Percentiles rank a stretch among this genome's conserved stretches.
Conservation (phyloP, 129 eudicot genomes). For the Heracleum sosnowskyi region DNA sequence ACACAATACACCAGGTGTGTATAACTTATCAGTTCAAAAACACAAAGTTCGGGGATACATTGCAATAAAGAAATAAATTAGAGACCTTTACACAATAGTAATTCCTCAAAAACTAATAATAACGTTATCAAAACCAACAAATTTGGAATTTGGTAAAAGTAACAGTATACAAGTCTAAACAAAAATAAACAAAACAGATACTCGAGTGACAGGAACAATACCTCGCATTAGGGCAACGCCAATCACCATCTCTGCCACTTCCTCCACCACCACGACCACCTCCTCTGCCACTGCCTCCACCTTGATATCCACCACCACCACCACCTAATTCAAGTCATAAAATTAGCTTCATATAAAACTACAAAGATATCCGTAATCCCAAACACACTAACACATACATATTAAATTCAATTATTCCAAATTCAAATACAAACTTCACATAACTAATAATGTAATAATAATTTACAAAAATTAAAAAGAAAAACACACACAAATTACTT, state of each 20-base stretch:
- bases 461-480: background rate
- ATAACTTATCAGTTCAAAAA: background rate
- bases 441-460: background rate
- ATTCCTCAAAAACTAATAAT: background rate
- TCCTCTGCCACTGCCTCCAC: constrained; percentile 62
- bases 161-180: background rate
- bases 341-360: background rate
- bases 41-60: background rate
- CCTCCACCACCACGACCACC: constrained; percentile 82
- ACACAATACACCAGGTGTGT: background rate
- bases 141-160: background rate
- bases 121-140: background rate
- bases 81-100: background rate
- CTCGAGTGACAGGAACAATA: constrained; percentile 14
- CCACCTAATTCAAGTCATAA: constrained; percentile 37
- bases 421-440: background rate
- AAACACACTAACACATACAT: background rate
- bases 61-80: background rate
- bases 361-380: background rate
- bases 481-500: background rate
- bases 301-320: constrained; percentile 91
- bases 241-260: constrained; percentile 95
- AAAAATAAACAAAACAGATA: background rate
- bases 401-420: background rate
- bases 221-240: constrained; percentile 96